Conservation (phyloP, 345 rosid genomes). For the Brassica cretica region DNA sequence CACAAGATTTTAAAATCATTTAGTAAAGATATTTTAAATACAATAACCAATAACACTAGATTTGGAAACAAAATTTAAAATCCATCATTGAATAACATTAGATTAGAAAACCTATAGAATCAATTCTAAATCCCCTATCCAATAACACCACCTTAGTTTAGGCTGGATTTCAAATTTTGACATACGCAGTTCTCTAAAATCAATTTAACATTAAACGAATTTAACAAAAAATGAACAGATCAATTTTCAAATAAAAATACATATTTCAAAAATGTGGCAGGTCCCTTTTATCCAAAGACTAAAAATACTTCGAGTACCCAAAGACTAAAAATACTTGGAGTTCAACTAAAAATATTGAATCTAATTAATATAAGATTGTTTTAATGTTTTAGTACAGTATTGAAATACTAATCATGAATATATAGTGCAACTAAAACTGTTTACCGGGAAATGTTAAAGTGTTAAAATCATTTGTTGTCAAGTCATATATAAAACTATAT, state of each 20-base stretch:
- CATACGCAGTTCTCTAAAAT: neutral
- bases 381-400: neutral
- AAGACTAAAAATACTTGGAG: neutral
- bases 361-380: neutral
- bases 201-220: no score
- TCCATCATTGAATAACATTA: no score
- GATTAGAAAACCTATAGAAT: no score
- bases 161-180: neutral
- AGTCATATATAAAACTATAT: neutral
- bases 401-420: neutral
- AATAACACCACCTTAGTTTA: neutral
- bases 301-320: neutral
- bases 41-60: no score
- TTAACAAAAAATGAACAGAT: neutral
- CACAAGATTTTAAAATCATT: no score
- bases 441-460: neutral
- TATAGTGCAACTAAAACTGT: neutral
- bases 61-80: no score
- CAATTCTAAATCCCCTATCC: no score
- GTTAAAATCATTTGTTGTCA: neutral
- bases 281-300: neutral
- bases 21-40: no score
- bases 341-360: neutral
- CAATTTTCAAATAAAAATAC: neutral
- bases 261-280: neutral